Conservation (phyloP, 306 rosid species). For the Amphicarpaea edgeworthii region DNA sequence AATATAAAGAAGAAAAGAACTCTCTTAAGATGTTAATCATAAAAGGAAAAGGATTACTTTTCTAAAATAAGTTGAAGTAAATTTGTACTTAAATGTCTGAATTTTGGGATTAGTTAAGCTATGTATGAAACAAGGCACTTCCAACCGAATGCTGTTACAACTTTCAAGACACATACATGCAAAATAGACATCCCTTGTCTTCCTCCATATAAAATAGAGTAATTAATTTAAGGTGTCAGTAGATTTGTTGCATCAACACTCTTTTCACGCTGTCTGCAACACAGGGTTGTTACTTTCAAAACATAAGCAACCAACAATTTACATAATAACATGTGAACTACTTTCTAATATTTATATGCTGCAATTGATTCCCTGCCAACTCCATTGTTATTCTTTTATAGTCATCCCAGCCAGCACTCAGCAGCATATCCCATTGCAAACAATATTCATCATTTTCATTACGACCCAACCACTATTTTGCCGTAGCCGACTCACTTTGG, state of each 20-base stretch:
- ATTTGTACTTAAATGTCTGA: neutral
- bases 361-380: slow-evolving; percentile 52
- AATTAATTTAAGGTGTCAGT: slow-evolving; percentile 18
- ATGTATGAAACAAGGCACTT: neutral
- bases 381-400: slow-evolving; percentile 20
- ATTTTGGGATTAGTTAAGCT: slow-evolving; percentile 13
- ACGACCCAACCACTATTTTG: slow-evolving; percentile 51
- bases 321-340: slow-evolving; percentile 49
- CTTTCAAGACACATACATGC: neutral
- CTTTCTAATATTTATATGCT: slow-evolving; percentile 47
- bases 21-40: neutral
- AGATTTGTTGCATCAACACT: slow-evolving; percentile 39
- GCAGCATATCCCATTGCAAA: neutral
- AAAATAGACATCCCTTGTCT: neutral
- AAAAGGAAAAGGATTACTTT: neutral
- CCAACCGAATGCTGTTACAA: slow-evolving; percentile 5
- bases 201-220: neutral
- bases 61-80: neutral
- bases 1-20: neutral
- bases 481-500: slow-evolving; percentile 42
- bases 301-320: slow-evolving; percentile 38
- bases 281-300: slow-evolving; percentile 39
- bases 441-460: slow-evolving; percentile 44
- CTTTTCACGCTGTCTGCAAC: slow-evolving; percentile 35
- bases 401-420: slow-evolving; percentile 38